Evolutionary conservation across 768 basidiomycete species (phyloP), one percentile per base, ranked within the genome.

Genomic region (Suillus lakei): DNA sequence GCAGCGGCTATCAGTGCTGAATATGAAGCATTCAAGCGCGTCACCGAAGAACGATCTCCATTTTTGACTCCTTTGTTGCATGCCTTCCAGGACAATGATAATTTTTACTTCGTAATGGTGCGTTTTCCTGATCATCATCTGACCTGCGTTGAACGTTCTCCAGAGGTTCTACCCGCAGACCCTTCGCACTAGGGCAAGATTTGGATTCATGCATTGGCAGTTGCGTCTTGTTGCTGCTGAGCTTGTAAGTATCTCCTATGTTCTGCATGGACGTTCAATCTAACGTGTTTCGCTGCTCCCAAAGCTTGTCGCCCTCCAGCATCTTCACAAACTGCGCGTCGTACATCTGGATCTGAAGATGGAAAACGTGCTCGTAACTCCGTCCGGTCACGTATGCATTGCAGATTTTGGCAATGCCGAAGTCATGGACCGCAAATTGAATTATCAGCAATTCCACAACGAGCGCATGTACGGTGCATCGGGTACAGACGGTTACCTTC

Each of bases 321-420:
- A 65, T 16, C 60, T 70, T 13, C 67, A 70, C 43, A 46, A 51
- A 13, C 23, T 63, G 28, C 73, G 76, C 12, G 71, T 86, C 54
- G 76, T 83, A 12, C 85, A 86, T 74, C 75, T 82, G 26, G 85
- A 86, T 69, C 66, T 86, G 67, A 86, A 86, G 74, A 73, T 83
- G 39, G 85, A 86, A 69, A 86, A 86, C 67, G 77, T 86, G 54
- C 70, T 86, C 34, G 73, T 82, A 39, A 79, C 80, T 60, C 62
- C 67, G 6, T 51, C 43, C 26, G 69, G 69, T 23, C 69, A 70
- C 21, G 34, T 69, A 58, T 46, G 55, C n/a, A 6, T 70, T 28
- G 66, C 56, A 36, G 69, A 70, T 46, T 70, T 69, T 51, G 69
- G 69, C 23, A 67, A 74, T 34, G 65, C 70, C 3, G 34, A 51